Evolutionary conservation across 352 stramenopile species (phyloP).

Genomic region (Globisporangium uncinulatum): DNA sequence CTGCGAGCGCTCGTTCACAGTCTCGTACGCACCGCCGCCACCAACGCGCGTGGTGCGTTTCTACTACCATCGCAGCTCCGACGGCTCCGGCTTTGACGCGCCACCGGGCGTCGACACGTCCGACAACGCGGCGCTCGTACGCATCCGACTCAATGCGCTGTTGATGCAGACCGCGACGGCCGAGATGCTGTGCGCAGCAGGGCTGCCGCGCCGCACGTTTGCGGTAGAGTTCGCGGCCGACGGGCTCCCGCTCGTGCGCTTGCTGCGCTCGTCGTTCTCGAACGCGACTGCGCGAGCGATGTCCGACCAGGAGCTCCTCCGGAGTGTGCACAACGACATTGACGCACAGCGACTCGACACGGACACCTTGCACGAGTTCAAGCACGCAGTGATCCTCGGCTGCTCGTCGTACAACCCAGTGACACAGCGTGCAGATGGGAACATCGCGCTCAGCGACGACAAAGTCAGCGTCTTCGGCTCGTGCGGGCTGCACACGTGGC

Average conservation of each 20-base stretch:
- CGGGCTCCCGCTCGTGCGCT: slow-evolving; percentile 37
- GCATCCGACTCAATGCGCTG: slow-evolving; percentile 51
- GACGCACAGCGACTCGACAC: slow-evolving; percentile 24
- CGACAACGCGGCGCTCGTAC: slow-evolving; percentile 37
- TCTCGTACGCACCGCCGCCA: slow-evolving; percentile 28
- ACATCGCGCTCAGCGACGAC: slow-evolving; percentile 53
- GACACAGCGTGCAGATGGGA: slow-evolving; percentile 41
- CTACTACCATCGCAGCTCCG: slow-evolving; percentile 58
- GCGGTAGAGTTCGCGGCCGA: slow-evolving; percentile 39
- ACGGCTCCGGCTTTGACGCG: slow-evolving; percentile 46
- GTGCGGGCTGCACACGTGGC: slow-evolving; percentile 63
- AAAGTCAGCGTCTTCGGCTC: slow-evolving; percentile 63
- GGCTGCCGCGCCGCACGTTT: slow-evolving; percentile 44
- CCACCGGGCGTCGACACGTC: slow-evolving; percentile 46
- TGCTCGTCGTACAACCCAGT: slow-evolving; percentile 52
- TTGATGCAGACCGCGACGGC: slow-evolving; percentile 49
- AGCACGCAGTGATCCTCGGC: slow-evolving; percentile 67
- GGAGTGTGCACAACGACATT: slow-evolving; percentile 48
- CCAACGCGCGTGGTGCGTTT: slow-evolving; percentile 47
- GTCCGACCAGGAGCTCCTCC: slow-evolving; percentile 53
- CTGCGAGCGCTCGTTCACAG: slow-evolving; percentile 20
- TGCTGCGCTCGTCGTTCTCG: slow-evolving; percentile 51
- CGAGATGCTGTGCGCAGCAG: slow-evolving; percentile 41
- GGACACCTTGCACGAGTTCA: slow-evolving; percentile 30
- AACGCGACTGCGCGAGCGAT: slow-evolving; percentile 37